Conservation (phyloP, 2,329 filamentous ascomycete genomes). For the Fusarium chuoi region DNA sequence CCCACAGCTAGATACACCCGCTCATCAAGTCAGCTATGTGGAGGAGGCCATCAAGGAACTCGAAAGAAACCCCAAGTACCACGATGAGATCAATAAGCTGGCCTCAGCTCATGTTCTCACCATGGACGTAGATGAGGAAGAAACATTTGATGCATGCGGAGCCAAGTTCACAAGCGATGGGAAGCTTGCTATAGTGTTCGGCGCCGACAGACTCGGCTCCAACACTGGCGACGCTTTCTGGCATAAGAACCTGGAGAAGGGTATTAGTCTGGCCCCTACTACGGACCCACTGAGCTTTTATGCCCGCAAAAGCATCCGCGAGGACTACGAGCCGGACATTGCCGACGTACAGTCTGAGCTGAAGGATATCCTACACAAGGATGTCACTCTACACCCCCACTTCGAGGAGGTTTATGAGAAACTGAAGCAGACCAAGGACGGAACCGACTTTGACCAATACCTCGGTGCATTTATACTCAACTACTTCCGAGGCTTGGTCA, state of each 20-base stretch:
- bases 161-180: neutral
- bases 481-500: neutral
- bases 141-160: neutral
- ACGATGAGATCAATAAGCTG: neutral
- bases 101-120: neutral
- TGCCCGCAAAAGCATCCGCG: neutral
- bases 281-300: neutral
- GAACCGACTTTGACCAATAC: neutral
- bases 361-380: accelerated
- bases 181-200: neutral
- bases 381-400: neutral
- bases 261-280: neutral
- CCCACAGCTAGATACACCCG: accelerated
- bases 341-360: neutral
- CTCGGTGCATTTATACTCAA: neutral
- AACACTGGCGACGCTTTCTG: neutral
- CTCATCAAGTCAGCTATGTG: neutral
- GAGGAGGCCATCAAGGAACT: neutral
- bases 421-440: neutral
- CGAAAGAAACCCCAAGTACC: neutral
- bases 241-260: neutral
- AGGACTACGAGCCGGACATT: neutral
- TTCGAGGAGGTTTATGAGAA: neutral
- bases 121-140: neutral
- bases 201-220: neutral